phyloP scores from a whole-genome alignment of 73 alveolate genomes.

The Paraurostyla sp. region DNA sequence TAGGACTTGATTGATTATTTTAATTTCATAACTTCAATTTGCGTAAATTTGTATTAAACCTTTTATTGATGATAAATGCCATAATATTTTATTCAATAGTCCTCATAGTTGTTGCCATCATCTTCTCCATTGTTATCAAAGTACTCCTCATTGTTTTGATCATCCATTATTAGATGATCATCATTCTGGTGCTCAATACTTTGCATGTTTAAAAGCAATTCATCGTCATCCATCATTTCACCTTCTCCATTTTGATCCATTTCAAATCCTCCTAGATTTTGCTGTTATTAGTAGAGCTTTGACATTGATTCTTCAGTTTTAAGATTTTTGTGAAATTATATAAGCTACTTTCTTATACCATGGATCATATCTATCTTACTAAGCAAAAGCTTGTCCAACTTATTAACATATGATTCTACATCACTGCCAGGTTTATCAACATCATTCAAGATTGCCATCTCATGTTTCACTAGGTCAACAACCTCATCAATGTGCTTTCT shows the following conservation, averaged over 20 bases:
- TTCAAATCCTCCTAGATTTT: slow-evolving; percentile 2
- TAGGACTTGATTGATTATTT: slow-evolving; percentile 34
- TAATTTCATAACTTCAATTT: neutral
- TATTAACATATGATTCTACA: slow-evolving; percentile 73
- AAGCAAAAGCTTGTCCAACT: slow-evolving; percentile 74
- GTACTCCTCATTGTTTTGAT: too few relatives aligned
- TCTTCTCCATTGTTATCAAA: too few relatives aligned
- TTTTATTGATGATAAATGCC: too few relatives aligned
- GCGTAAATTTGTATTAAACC: too few relatives aligned
- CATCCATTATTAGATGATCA: too few relatives aligned
- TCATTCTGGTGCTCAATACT: too few relatives aligned
- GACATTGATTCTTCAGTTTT: slow-evolving; percentile 68
- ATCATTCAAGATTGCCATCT: slow-evolving; percentile 74
- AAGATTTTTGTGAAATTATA: slow-evolving; percentile 64
- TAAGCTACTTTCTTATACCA: slow-evolving; percentile 63
- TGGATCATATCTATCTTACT: slow-evolving; percentile 71
- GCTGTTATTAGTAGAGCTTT: slow-evolving; percentile 52
- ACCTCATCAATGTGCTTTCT: slow-evolving; percentile 78
- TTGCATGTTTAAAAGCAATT: too few relatives aligned
- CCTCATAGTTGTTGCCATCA: too few relatives aligned
- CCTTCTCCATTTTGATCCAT: neutral
- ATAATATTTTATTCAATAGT: too few relatives aligned
- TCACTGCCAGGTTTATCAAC: slow-evolving; percentile 84
- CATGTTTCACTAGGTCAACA: slow-evolving; percentile 79
- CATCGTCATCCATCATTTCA: neutral